Percentiles rank a stretch among this genome's conserved stretches.
phyloP scores from a whole-genome alignment of 371 early-diverging fungal species.

The Mucor ambiguus region DNA sequence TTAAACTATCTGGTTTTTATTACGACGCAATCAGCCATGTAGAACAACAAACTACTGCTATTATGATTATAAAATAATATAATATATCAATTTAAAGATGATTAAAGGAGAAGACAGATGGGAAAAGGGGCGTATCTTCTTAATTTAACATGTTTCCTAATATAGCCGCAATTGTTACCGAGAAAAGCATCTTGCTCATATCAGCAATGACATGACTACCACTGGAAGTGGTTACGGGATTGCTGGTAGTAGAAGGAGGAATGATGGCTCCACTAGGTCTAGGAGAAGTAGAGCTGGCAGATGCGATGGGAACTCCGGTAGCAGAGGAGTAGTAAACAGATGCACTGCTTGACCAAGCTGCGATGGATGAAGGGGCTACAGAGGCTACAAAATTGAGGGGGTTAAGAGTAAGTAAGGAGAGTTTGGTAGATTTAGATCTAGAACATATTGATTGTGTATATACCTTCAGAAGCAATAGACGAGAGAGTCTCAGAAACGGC shows the following conservation, averaged over 20 bases:
- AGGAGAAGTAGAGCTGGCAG: slow-evolving; percentile 6
- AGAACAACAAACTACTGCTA: not conserved
- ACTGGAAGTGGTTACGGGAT: not conserved
- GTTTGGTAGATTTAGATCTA: not conserved
- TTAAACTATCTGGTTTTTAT: slow-evolving; percentile 1
- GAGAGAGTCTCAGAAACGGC: not conserved
- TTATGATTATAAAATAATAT: slow-evolving; percentile 3
- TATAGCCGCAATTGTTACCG: slow-evolving; percentile 11
- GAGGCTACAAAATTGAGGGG: slow-evolving; percentile 8
- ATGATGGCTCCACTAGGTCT: slow-evolving; percentile 20
- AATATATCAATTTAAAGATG: not conserved
- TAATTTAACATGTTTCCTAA: slow-evolving; percentile 12
- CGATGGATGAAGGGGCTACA: slow-evolving; percentile 4
- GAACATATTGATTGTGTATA: slow-evolving; percentile 2
- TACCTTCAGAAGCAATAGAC: slow-evolving; percentile 8
- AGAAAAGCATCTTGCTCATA: slow-evolving; percentile 8
- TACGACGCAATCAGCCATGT: not conserved
- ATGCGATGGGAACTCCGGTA: not conserved
- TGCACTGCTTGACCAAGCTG: slow-evolving; percentile 18
- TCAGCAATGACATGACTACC: not conserved
- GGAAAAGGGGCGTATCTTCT: not conserved
- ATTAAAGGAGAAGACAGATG: not conserved
- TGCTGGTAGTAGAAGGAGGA: slow-evolving; percentile 12
- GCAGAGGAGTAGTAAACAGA: slow-evolving; percentile 9
- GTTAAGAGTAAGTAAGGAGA: not conserved